Percentiles rank a stretch among this genome's conserved stretches.
These are phyloP conservation scores for Tricholoma furcatifolium DNA, from an alignment of 768 basidiomycete species.

Conservation along the genomic window DNA sequence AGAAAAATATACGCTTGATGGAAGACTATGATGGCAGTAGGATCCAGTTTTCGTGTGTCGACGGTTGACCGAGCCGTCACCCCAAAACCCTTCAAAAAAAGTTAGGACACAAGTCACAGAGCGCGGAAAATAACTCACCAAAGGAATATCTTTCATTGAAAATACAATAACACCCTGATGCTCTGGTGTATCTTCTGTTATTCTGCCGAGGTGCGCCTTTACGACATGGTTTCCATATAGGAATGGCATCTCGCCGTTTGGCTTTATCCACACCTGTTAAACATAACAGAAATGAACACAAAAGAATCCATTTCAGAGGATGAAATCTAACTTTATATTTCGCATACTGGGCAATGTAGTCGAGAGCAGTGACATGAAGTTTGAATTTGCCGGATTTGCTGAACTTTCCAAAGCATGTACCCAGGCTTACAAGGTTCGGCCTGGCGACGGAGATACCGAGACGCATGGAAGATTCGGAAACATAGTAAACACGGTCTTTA, in stretches of 20 bases:
- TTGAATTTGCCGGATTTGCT: slow-evolving; percentile 97
- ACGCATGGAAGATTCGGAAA: slow-evolving; percentile 92
- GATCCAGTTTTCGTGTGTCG: slow-evolving; percentile 96
- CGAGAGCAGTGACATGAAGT: slow-evolving; percentile 90
- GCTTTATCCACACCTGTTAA: slow-evolving; percentile 93
- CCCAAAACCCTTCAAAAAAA: slow-evolving; percentile 80
- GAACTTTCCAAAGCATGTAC: slow-evolving; percentile 98
- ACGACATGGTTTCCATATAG: slow-evolving; percentile 98
- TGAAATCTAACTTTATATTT: slow-evolving; percentile 82
- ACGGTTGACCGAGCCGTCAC: slow-evolving; percentile 95
- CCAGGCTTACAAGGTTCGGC: slow-evolving; percentile 87
- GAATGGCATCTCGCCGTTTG: slow-evolving; percentile 99
- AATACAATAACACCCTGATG: slow-evolving; percentile 98
- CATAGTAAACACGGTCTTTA: slow-evolving; percentile 94
- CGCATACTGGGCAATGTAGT: slow-evolving; percentile 93
- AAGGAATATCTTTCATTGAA: slow-evolving; percentile 92
- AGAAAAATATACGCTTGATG: slow-evolving; percentile 81
- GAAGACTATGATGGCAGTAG: slow-evolving; percentile 96
- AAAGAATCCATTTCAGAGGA: neutral
- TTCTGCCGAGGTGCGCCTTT: slow-evolving; percentile 97
- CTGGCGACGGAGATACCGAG: slow-evolving; percentile 90
- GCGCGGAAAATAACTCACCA: slow-evolving; percentile 50
- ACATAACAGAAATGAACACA: neutral
- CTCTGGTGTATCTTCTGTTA: slow-evolving; percentile 98
- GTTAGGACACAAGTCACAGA: slow-evolving; percentile 2